Base-by-base conservation (phyloP, 2,329 filamentous ascomycete species). In the Escovopsis sp. region DNA sequence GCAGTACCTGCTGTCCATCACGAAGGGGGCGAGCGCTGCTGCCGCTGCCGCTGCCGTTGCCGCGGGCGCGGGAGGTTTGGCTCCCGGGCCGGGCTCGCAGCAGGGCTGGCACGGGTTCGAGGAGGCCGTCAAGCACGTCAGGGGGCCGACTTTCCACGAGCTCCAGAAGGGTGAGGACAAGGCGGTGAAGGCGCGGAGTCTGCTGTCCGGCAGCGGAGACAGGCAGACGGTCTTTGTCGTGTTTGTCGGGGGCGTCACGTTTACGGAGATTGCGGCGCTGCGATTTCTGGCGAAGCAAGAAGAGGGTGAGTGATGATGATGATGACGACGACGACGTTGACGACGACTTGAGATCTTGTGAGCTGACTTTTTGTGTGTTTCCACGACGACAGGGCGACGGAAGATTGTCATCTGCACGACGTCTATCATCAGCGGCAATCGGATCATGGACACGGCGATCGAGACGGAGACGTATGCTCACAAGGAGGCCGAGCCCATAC, bases 71-170 rank as follows among this genome's bases (percentile, higher is more conserved):
- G 70, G 75, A 4, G n/a, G n/a, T n/a, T n/a, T n/a, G n/a, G n/a
- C n/a, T n/a, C n/a, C n/a, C n/a, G n/a, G n/a, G n/a, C n/a, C n/a
- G n/a, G n/a, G n/a, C n/a, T n/a, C n/a, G n/a, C 73, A 77, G 1
- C 79, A 87, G 47, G 87, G 87, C 10, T 94, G 87, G 81, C 76
- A 86, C 41, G 85, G 87, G 0, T 98, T 96, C 50, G 90, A 98
- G 46, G 88, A 96, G 42, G 73, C 82, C 2, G 72, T 92, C 33
- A 92, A 90, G 55, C 82, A 90, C 51, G 82, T 86, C 12, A 73
- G 81, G 14, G 90, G 90, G 4, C 75, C 80, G 43, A 93, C 86
- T 0, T 93, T 98, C 51, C 92, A 94, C 50, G 80, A 94, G 49
- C 68, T 81, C 29, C 90, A 98, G 52, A 88, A 84, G 48, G 87